A percentile compares a stretch with the other conserved stretches of the same genome.
These are phyloP conservation scores for Discostella pseudostelligera DNA, from an alignment of 108 stramenopile species.

Conservation along the genomic window DNA sequence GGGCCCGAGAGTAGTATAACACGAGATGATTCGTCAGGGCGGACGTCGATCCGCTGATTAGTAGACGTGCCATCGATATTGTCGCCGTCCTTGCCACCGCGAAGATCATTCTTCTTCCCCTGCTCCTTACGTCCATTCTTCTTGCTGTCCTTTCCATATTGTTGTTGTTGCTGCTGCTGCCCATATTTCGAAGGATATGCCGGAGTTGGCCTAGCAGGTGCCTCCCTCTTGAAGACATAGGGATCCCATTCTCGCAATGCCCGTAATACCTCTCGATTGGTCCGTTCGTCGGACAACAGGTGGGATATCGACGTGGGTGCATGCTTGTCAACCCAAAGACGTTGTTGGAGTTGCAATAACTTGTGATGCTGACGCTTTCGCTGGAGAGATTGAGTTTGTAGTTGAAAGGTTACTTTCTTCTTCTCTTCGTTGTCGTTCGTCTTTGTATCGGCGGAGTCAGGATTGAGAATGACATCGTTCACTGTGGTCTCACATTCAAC, in stretches of 20 bases:
- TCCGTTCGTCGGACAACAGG: constrained; percentile 90
- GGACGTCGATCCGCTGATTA: constrained; percentile 51
- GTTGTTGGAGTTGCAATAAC: constrained; percentile 33
- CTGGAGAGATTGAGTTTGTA: constrained; percentile 2
- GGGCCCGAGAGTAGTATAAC: constrained; percentile 91
- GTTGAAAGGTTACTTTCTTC: neutral
- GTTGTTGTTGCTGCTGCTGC: constrained; percentile 27
- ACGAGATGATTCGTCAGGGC: constrained; percentile 64
- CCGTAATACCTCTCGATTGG: constrained; percentile 91
- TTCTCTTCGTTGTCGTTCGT: neutral
- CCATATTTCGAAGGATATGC: constrained; percentile 7
- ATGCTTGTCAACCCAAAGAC: constrained; percentile 92
- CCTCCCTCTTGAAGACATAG: constrained; percentile 86
- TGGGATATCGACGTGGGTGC: constrained; percentile 87
- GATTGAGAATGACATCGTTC: neutral
- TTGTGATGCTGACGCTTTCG: constrained; percentile 16
- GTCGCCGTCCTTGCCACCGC: neutral
- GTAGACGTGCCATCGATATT: neutral
- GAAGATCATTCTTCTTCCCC: constrained; percentile 2
- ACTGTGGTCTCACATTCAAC: neutral
- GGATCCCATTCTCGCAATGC: constrained; percentile 91
- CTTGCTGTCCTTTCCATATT: constrained; percentile 17
- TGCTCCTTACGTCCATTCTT: neutral
- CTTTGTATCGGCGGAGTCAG: neutral
- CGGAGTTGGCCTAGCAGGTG: constrained; percentile 54